Evolutionary conservation across 495 filamentous ascomycete genomes (phyloP).

Genomic region (Lepraria neglecta): DNA sequence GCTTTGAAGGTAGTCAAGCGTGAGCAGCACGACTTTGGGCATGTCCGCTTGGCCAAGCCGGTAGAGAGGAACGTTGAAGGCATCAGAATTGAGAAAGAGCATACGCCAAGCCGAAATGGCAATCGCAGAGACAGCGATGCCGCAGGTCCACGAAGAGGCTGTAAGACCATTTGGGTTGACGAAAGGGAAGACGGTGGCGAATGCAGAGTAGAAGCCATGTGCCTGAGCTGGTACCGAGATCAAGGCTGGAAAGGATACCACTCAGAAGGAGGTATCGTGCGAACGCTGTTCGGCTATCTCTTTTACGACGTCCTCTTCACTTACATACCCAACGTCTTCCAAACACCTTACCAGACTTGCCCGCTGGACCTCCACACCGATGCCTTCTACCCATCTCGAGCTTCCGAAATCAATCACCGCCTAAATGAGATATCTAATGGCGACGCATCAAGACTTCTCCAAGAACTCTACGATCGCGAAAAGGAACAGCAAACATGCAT

Average conservation of each 20-base stretch:
- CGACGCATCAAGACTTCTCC: conserved; percentile 59
- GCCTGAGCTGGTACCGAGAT: conserved; percentile 72
- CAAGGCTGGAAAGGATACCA: conserved; percentile 94
- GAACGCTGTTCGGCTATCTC: conserved; percentile 76
- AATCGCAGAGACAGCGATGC: conserved; percentile 32
- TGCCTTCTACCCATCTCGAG: conserved; percentile 78
- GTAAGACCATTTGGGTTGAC: conserved; percentile 85
- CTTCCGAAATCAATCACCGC: conserved; percentile 83
- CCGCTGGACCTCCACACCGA: conserved; percentile 91
- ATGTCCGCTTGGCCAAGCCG: conserved; percentile 69
- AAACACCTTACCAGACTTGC: conserved; percentile 88
- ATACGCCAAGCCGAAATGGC: conserved; percentile 27
- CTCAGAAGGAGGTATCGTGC: conserved; percentile 79
- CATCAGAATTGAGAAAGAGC: conserved; percentile 61
- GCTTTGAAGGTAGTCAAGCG: conserved; percentile 75
- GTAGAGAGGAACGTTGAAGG: conserved; percentile 69
- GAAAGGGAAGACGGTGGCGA: conserved; percentile 58
- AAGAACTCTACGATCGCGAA: conserved; percentile 57
- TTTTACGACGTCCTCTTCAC: conserved; percentile 93
- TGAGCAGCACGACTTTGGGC: conserved; percentile 86
- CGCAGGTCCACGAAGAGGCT: conserved; percentile 42
- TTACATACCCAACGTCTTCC: conserved; percentile 93
- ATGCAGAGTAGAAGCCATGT: conserved; percentile 88
- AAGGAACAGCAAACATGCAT: conserved; percentile 68
- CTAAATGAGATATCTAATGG: conserved; percentile 78